Conservation (phyloP, 768 basidiomycete genomes). For the Lentinula detonsa region DNA sequence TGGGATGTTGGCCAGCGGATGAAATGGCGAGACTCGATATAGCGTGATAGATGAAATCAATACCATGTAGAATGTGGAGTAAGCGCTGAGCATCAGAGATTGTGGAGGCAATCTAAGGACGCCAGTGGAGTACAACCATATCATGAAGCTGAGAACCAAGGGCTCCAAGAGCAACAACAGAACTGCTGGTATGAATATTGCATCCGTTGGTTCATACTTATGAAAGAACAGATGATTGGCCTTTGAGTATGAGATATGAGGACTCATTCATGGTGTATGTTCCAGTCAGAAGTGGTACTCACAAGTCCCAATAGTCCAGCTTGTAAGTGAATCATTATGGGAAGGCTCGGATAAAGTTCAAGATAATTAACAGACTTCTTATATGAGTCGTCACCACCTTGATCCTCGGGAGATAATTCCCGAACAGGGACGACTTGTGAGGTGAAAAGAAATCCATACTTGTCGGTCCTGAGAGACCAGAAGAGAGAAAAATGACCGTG, state of each 20-base stretch:
- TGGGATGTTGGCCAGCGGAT: slow-evolving; percentile 8
- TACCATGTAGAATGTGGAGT: not conserved
- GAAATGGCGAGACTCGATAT: slow-evolving; percentile 8
- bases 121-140: not conserved
- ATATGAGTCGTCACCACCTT: slow-evolving; percentile 2
- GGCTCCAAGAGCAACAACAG: slow-evolving; percentile 1
- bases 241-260: not conserved
- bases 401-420: not conserved
- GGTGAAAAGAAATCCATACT: not conserved
- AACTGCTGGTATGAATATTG: not conserved
- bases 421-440: not conserved
- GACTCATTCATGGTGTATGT: not conserved
- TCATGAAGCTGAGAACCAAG: not conserved
- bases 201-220: slow-evolving; percentile 4
- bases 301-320: slow-evolving; percentile 2
- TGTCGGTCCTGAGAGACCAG: not conserved
- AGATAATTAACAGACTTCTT: not conserved
- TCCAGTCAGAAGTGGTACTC: not conserved
- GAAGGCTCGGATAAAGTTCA: not conserved
- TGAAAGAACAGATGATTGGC: slow-evolving; percentile 2
- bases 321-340: slow-evolving; percentile 4
- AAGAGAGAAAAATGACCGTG: not conserved
- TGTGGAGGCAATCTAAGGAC: not conserved
- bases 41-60: slow-evolving; percentile 3
- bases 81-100: not conserved